These are phyloP conservation scores for Malus hybrid DNA, from an alignment of 331 rosid species.

Conservation along the genomic window DNA sequence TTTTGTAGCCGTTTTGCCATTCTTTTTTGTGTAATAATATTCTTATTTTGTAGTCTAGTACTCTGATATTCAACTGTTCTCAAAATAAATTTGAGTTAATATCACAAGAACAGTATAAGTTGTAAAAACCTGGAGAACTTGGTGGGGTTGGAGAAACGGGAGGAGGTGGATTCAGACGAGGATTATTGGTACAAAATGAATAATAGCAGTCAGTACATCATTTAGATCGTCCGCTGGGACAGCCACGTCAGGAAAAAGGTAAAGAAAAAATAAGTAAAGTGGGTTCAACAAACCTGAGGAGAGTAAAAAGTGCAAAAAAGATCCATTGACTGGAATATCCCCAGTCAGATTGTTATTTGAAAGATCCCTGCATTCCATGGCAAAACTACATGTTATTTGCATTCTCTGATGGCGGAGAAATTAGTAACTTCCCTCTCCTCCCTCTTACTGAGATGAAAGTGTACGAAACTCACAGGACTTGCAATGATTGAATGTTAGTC, in stretches of 20 bases:
- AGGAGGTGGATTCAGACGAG: neutral
- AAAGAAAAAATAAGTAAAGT: no score
- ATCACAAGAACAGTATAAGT: no score
- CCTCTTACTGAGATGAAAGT: neutral
- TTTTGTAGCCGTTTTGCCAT: no score
- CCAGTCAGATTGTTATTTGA: neutral
- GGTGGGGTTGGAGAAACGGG: slow-evolving; percentile 4
- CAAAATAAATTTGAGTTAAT: neutral
- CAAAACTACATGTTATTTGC: slow-evolving; percentile 1
- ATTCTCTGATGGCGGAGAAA: slow-evolving; percentile 1
- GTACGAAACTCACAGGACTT: slow-evolving; percentile 77
- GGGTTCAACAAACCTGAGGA: no score
- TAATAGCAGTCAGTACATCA: no score
- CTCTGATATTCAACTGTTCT: neutral
- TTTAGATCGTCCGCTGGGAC: no score
- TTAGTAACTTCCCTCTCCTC: neutral
- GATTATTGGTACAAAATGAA: no score
- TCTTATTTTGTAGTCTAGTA: no score
- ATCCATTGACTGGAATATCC: no score
- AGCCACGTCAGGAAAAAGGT: no score
- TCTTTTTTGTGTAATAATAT: no score
- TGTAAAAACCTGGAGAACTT: neutral
- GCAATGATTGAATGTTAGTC: slow-evolving; percentile 47
- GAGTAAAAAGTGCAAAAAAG: no score
- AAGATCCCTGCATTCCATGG: slow-evolving; percentile 59